Evolutionary conservation across 1,139 yeast genomes (phyloP).

Genomic region (Sugiyamaella paludigena): DNA sequence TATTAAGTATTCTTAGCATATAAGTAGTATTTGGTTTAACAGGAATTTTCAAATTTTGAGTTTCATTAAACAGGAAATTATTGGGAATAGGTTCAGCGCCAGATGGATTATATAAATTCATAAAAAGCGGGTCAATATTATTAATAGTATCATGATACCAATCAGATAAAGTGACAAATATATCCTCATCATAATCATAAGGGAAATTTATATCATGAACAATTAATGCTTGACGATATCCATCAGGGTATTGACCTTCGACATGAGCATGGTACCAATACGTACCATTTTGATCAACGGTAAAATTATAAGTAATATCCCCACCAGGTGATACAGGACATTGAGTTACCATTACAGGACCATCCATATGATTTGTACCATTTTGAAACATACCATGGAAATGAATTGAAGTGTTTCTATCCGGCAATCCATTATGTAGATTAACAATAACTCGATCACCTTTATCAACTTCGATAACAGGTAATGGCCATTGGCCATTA

Average conservation of each 20-base stretch:
- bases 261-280: constrained; percentile 96
- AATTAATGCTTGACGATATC: constrained; percentile 78
- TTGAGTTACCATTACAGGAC: constrained; percentile 82
- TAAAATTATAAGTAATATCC: constrained; percentile 70
- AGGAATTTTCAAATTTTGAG: constrained; percentile 60
- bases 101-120: constrained; percentile 79
- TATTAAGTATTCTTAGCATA: constrained; percentile 69
- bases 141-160: constrained; percentile 76
- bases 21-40: constrained; percentile 82
- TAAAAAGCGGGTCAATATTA: constrained; percentile 51
- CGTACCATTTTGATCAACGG: constrained; percentile 82
- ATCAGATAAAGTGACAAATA: constrained; percentile 64
- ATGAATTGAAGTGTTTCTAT: constrained; percentile 71
- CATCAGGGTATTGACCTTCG: constrained; percentile 84
- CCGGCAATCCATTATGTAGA: constrained; percentile 63
- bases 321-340: constrained; percentile 81
- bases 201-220: constrained; percentile 58
- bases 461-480: constrained; percentile 62
- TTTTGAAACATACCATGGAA: constrained; percentile 90
- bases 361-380: constrained; percentile 74
- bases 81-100: constrained; percentile 97
- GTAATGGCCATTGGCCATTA: constrained; percentile 85
- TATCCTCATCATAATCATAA: constrained; percentile 70
- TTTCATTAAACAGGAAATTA: constrained; percentile 72
- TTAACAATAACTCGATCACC: constrained; percentile 75